Evolutionary conservation across 2,329 filamentous ascomycete genomes (phyloP).

Genomic region (Blumeriella jaapii): DNA sequence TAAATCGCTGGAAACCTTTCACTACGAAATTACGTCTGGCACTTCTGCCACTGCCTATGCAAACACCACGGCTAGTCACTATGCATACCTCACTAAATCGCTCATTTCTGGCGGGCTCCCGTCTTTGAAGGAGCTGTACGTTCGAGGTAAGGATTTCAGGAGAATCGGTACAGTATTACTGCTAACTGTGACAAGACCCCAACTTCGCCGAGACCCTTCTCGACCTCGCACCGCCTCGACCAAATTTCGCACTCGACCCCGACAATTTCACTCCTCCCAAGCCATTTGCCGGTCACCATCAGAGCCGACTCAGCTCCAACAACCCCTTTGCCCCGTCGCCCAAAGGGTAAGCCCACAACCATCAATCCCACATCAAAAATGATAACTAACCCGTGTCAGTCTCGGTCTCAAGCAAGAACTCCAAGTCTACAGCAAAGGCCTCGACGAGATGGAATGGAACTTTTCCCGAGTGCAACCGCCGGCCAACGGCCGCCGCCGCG

Average conservation of each 20-base stretch:
- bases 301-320: constrained; percentile 25
- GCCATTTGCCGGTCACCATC: constrained; percentile 9
- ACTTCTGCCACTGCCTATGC: constrained; percentile 45
- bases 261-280: constrained; percentile 18
- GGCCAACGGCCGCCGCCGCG: constrained; percentile 27
- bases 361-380: neutral
- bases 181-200: constrained; percentile 39
- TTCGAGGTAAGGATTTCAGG: constrained; percentile 38
- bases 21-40: constrained; percentile 68
- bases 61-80: constrained; percentile 52
- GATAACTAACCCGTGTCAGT: constrained; percentile 2
- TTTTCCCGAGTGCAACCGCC: constrained; percentile 48
- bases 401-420: constrained; percentile 42
- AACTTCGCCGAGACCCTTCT: constrained; percentile 72
- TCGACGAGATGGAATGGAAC: constrained; percentile 57
- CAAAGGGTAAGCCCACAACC: neutral
- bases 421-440: constrained; percentile 54
- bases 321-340: constrained; percentile 24
- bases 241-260: constrained; percentile 34
- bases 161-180: no score
- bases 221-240: constrained; percentile 50
- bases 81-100: constrained; percentile 75
- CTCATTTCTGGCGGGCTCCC: constrained; percentile 68
- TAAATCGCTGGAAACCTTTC: constrained; percentile 55
- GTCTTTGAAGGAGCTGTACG: constrained; percentile 65